phyloP scores from a whole-genome alignment of 2,329 filamentous ascomycete genomes.

The Paecilomyces sp. region DNA sequence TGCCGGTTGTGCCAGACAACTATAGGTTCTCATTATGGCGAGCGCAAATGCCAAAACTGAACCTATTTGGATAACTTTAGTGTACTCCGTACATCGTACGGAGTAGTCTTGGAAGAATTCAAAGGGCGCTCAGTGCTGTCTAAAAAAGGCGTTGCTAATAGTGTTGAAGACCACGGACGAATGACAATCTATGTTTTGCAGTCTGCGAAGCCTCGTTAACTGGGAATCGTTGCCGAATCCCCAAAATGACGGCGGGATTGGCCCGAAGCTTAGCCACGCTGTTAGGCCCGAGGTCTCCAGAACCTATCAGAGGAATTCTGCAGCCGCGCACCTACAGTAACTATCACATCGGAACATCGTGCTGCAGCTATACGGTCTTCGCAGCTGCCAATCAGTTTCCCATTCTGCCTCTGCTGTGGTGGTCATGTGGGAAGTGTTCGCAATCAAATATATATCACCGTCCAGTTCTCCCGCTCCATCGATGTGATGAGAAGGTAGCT shows the following conservation, averaged over 20 bases:
- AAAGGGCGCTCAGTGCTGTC: background rate
- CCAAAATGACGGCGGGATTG: background rate
- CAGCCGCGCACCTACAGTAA: background rate
- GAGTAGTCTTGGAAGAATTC: background rate
- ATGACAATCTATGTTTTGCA: background rate
- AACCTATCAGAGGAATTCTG: background rate
- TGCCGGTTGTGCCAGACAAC: background rate
- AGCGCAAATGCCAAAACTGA: background rate
- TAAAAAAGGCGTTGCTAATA: background rate
- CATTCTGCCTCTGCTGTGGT: background rate
- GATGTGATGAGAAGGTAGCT: background rate
- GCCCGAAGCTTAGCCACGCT: background rate
- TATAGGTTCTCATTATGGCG: background rate
- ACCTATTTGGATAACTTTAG: background rate
- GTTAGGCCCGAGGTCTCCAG: background rate
- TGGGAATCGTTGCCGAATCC: background rate
- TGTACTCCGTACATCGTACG: too few species aligned
- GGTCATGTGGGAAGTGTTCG: background rate
- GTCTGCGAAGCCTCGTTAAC: background rate
- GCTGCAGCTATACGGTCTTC: background rate
- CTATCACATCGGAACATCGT: background rate
- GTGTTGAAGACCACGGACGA: background rate
- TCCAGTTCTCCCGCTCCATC: background rate
- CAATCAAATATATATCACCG: background rate
- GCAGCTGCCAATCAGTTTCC: background rate